Conservation (phyloP, 805 yeast species). For the Suhomyces vadensis region DNA sequence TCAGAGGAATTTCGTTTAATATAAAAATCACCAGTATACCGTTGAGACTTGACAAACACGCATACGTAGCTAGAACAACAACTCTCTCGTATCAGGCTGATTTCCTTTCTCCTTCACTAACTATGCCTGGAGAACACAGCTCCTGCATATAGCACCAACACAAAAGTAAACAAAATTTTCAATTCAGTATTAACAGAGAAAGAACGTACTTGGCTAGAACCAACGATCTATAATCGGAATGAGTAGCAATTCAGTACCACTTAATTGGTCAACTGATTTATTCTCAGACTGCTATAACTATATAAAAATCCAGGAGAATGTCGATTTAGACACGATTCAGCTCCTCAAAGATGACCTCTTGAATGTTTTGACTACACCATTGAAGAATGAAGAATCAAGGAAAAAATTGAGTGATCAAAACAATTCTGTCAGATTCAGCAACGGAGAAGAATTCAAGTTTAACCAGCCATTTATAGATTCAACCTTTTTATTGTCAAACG, state of each 20-base stretch:
- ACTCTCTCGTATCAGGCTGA: background rate
- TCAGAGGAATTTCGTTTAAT: too few relatives aligned
- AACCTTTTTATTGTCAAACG: slow-evolving; percentile 57
- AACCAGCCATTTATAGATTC: slow-evolving; percentile 65
- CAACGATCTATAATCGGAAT: background rate
- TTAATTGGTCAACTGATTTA: slow-evolving; percentile 42
- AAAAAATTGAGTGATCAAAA: slow-evolving; percentile 40
- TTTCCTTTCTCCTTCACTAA: background rate
- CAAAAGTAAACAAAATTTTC: slow-evolving; percentile 10
- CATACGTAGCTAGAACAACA: background rate
- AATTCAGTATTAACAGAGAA: background rate
- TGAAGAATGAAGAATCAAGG: slow-evolving; percentile 49
- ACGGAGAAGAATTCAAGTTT: slow-evolving; percentile 59
- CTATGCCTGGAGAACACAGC: background rate
- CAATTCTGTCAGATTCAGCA: slow-evolving; percentile 46
- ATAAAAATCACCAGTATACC: too few relatives aligned
- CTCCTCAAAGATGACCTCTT: slow-evolving; percentile 48
- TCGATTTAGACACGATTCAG: slow-evolving; percentile 26
- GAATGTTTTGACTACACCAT: slow-evolving; percentile 41
- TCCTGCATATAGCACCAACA: slow-evolving; percentile 4
- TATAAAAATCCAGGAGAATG: slow-evolving; percentile 28
- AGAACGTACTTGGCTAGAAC: background rate
- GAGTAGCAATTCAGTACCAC: slow-evolving; percentile 4
- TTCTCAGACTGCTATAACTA: slow-evolving; percentile 49
- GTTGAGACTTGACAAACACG: too few relatives aligned